A percentile compares a stretch with the other conserved stretches of the same genome.
Conservation (phyloP, 768 basidiomycete genomes). For the Chalciporus piperatus region DNA sequence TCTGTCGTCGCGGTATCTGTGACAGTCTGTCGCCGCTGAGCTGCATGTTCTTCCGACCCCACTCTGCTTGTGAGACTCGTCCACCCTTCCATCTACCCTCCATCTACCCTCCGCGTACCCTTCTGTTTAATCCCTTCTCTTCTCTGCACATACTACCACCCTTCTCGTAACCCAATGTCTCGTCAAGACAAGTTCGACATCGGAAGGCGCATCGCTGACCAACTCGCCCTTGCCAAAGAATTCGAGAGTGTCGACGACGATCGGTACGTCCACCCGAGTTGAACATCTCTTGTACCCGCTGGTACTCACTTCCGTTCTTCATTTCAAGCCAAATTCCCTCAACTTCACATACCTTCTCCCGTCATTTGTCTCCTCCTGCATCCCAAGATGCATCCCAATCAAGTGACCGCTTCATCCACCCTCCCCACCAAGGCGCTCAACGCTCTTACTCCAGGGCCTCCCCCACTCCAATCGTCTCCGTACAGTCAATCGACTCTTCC, state of each 20-base stretch:
- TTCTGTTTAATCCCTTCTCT: not conserved
- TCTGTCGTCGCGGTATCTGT: too few relatives aligned
- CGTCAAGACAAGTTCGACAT: constrained; percentile 1
- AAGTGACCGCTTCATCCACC: not conserved
- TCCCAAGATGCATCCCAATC: not conserved
- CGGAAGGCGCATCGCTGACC: constrained; percentile 30
- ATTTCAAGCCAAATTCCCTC: not conserved
- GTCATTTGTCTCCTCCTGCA: not conserved
- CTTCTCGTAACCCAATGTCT: not conserved
- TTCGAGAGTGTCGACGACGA: constrained; percentile 9
- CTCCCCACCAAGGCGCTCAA: not conserved
- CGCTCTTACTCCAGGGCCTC: not conserved
- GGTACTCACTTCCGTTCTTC: not conserved
- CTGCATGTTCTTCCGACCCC: too few relatives aligned
- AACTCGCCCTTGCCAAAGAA: constrained; percentile 27
- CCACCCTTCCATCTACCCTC: not conserved
- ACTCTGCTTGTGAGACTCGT: not conserved
- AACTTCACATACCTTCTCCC: not conserved
- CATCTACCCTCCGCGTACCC: not conserved
- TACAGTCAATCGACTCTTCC: not conserved
- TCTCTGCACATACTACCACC: constrained; percentile 1
- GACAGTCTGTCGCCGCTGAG: too few relatives aligned
- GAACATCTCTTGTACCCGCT: not conserved
- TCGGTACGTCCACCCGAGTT: constrained; percentile 2
- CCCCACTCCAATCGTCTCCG: not conserved